Base-by-base conservation (phyloP, 2,329 filamentous ascomycete genomes). In the Xenoacremonium recifei region DNA sequence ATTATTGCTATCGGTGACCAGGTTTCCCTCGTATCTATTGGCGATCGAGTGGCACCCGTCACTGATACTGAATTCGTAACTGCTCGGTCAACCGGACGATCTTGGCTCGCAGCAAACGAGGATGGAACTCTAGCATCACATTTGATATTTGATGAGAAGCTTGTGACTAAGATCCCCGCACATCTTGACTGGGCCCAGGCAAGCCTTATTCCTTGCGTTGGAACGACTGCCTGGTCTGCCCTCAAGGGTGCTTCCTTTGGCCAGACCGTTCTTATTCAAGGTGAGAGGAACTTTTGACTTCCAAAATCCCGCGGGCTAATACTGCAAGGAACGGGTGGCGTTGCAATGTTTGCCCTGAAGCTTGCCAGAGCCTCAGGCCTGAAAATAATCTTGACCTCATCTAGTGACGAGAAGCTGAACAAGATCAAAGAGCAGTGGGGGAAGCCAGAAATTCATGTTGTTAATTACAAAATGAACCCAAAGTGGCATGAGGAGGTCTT, bases 311-410 rank as follows among this genome's bases (percentile, higher is more conserved):
- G 13, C 20, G 17, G 9, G 1, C 9, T 46, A 3, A 52, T 36
- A 12, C 36, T 2, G 2, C 7, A 15, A 58, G 67, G 69, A n/a
- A 72, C 62, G 2, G 68, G 66, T 2, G 69, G 69, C 6, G 66
- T 71, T 17, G 63, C 60, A 18, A 57, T 63, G 11, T 61, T 64
- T 37, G 64, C 62, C 13, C 54, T 71, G n/a, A 65, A 67, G 39
- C 57, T 72, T 25, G 76, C 77, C 12, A 68, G 70, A 44, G 73
- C 75, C 2, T 72, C 69, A 3, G 76, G 76, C 7, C 74, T 75
- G 9, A 72, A 51, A 3, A 72, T 70, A 1, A 73, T 77, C 44
- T 63, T 75, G 18, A 78, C 72, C 0, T 77, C 75, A 0, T 76
- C 73, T 2, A 75, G 71, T 5, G 71, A 77, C 42, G 60, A 57